Evolutionary conservation across 192 early-diverging fungal species (phyloP).

Genomic region (Linnemannia schmuckeri): DNA sequence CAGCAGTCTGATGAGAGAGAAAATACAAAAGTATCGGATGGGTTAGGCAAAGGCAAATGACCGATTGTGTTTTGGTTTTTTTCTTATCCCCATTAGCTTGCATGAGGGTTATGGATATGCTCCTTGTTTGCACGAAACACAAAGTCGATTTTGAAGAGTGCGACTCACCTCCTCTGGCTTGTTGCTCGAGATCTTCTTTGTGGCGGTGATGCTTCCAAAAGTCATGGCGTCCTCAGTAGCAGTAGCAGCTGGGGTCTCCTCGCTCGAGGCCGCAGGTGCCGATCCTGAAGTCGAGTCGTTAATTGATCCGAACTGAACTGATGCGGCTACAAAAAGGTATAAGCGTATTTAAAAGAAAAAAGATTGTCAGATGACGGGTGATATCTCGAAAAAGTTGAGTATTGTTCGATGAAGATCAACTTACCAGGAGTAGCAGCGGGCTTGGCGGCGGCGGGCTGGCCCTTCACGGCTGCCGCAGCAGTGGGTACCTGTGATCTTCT

Average conservation of each 20-base stretch:
- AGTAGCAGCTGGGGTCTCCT: slow-evolving; percentile 25
- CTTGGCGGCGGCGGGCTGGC: slow-evolving; percentile 16
- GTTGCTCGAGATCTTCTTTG: slow-evolving; percentile 35
- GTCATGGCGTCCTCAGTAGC: slow-evolving; percentile 28
- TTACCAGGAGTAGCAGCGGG: slow-evolving; percentile 7
- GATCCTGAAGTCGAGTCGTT: slow-evolving; percentile 51
- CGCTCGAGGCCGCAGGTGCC: slow-evolving; percentile 24
- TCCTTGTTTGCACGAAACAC: too few relatives aligned
- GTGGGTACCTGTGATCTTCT: slow-evolving; percentile 52
- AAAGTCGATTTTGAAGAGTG: background rate
- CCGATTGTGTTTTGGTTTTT: background rate
- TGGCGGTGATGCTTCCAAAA: slow-evolving; percentile 53
- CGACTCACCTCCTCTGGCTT: slow-evolving; percentile 31
- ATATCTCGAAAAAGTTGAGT: background rate
- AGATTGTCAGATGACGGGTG: background rate
- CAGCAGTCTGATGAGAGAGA: background rate
- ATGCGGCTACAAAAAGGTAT: slow-evolving; percentile 17
- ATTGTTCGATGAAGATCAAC: background rate
- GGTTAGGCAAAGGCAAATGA: background rate
- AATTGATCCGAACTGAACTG: slow-evolving; percentile 61
- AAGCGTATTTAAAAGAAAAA: background rate
- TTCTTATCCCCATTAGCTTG: background rate
- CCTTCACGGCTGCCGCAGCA: slow-evolving; percentile 51
- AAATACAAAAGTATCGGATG: background rate
- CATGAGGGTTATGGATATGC: background rate